Evolutionary conservation across 805 yeast genomes (phyloP).

Genomic region (Wickerhamomyces canadensis): DNA sequence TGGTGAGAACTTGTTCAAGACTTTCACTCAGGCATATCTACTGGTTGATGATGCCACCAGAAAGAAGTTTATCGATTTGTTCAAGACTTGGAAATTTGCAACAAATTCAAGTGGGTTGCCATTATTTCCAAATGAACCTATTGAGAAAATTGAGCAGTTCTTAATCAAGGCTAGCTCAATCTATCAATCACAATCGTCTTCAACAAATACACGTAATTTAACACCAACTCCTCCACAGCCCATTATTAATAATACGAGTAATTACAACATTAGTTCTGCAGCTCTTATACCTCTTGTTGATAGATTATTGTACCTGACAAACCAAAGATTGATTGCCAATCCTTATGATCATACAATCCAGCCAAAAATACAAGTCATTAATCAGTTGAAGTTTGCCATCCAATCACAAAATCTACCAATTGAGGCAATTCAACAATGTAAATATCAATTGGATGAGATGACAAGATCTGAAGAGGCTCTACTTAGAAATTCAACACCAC

Average conservation of each 20-base stretch:
- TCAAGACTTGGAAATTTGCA: slow-evolving; percentile 82
- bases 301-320: slow-evolving; percentile 28
- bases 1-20: slow-evolving; percentile 59
- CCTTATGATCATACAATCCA: slow-evolving; percentile 26
- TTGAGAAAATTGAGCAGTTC: slow-evolving; percentile 70
- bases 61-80: slow-evolving; percentile 66
- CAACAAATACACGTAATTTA: slow-evolving; percentile 6
- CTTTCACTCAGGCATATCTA: slow-evolving; percentile 75
- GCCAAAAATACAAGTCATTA: slow-evolving; percentile 28
- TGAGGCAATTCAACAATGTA: slow-evolving; percentile 28
- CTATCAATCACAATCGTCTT: slow-evolving; percentile 26
- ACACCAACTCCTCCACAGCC: slow-evolving; percentile 6
- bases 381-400: slow-evolving; percentile 30
- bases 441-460: slow-evolving; percentile 31
- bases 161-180: slow-evolving; percentile 53
- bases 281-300: slow-evolving; percentile 30
- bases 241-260: not conserved
- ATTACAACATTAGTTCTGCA: not conserved
- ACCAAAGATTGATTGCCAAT: slow-evolving; percentile 25
- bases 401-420: slow-evolving; percentile 28
- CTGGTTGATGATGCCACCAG: slow-evolving; percentile 73
- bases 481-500: slow-evolving; percentile 25
- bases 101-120: slow-evolving; percentile 57
- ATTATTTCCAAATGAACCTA: slow-evolving; percentile 64
- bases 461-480: slow-evolving; percentile 33